A percentile compares a stretch with the other conserved stretches of the same genome.
Conservation (phyloP, 2,329 filamentous ascomycete genomes). For the Esteya vermicola region DNA sequence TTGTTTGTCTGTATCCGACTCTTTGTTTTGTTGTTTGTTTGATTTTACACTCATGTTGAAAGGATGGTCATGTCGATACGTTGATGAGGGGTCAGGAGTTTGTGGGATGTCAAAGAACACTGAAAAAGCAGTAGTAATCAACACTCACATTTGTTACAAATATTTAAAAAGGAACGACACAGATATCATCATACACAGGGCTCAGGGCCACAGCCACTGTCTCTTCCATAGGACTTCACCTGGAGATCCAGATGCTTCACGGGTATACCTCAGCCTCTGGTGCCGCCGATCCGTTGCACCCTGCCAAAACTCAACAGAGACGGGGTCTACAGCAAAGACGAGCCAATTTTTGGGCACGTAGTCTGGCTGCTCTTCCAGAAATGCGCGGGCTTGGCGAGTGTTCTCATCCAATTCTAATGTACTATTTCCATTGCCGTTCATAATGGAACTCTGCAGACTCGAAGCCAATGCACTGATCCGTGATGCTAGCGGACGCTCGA, state of each 20-base stretch:
- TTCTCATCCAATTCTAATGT: too few species aligned
- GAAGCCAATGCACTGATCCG: too few species aligned
- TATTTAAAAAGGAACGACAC: too few species aligned
- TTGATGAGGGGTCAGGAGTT: not conserved
- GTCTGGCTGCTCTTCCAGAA: conserved; percentile 3
- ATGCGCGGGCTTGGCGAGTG: too few species aligned
- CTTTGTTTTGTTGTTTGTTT: not conserved
- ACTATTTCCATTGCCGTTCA: too few species aligned
- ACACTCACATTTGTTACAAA: too few species aligned
- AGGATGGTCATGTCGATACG: not conserved
- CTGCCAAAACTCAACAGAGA: conserved; percentile 9
- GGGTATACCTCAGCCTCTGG: conserved; percentile 6
- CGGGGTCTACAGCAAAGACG: conserved; percentile 7
- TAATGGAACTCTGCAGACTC: too few species aligned
- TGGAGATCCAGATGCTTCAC: too few species aligned
- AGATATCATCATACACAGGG: too few species aligned
- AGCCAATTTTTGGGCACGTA: conserved; percentile 6
- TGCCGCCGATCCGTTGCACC: conserved; percentile 7
- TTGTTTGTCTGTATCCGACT: too few species aligned
- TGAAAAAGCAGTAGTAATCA: too few species aligned
- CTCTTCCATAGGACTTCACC: conserved; percentile 1
- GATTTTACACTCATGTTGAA: not conserved
- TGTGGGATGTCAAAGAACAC: not conserved
- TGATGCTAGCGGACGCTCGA: too few species aligned
- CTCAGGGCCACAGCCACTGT: conserved; percentile 6